Percentiles rank a stretch among this genome's conserved stretches.
Evolutionary conservation across 805 yeast genomes (phyloP).

Genomic region (Schwanniomyces yamadae): DNA sequence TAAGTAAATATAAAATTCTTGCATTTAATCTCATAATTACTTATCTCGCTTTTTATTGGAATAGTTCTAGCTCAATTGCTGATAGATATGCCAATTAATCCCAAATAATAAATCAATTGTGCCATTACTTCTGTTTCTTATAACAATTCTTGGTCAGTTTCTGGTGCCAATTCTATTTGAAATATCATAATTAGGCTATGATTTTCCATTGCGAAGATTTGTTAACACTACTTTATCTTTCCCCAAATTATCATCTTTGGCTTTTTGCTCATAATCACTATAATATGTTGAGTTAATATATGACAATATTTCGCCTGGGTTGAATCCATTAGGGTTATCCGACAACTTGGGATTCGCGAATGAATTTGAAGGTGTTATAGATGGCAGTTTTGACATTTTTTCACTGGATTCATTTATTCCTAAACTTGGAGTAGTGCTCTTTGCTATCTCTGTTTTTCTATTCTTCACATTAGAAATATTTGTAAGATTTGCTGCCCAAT

Average conservation of each 20-base stretch:
- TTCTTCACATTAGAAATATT: conserved; percentile 1
- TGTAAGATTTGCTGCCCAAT: conserved; percentile 17
- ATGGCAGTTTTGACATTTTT: neutral
- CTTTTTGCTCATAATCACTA: conserved; percentile 16
- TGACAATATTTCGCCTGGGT: conserved; percentile 18
- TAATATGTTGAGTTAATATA: conserved; percentile 17
- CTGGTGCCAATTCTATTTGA: too few relatives aligned
- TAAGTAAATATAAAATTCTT: too few relatives aligned
- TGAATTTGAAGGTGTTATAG: conserved; percentile 4
- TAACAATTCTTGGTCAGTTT: conserved; percentile 12
- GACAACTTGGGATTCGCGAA: too few relatives aligned
- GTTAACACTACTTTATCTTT: conserved; percentile 17
- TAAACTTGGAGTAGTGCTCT: too few relatives aligned
- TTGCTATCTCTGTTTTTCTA: neutral
- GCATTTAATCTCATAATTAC: too few relatives aligned
- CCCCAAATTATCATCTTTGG: conserved; percentile 20
- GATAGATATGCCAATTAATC: conserved; percentile 18
- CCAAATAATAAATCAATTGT: conserved; percentile 18
- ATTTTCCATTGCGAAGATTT: conserved; percentile 23
- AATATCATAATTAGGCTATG: too few relatives aligned
- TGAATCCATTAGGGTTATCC: conserved; percentile 8
- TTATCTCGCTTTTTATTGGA: too few relatives aligned
- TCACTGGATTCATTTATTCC: neutral
- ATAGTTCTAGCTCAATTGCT: too few relatives aligned
- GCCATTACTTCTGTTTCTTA: conserved; percentile 7